These are phyloP conservation scores for Forsythia suspensa DNA, from an alignment of 257 asterid species.

Conservation along the genomic window DNA sequence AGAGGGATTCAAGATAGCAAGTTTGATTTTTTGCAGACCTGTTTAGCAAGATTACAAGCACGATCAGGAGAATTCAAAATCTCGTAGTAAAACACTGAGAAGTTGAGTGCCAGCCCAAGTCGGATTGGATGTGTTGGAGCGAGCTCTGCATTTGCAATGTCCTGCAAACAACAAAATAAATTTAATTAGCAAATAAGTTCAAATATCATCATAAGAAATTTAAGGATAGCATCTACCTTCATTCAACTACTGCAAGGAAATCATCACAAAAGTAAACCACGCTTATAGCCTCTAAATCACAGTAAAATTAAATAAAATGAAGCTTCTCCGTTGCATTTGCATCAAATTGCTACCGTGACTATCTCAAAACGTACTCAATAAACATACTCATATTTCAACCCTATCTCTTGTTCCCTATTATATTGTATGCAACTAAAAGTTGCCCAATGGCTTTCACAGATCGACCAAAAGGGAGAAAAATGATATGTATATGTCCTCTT, in stretches of 20 bases:
- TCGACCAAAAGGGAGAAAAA: background rate
- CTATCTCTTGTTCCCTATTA: background rate
- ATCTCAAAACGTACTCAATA: background rate
- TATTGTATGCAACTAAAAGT: background rate
- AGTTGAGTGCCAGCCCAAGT: constrained; percentile 5
- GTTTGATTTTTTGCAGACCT: background rate
- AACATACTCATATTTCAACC: background rate
- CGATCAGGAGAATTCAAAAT: constrained; percentile 12
- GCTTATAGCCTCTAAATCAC: background rate
- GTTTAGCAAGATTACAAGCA: constrained; percentile 4
- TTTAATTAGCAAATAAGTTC: background rate
- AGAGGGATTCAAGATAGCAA: background rate
- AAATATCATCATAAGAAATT: background rate
- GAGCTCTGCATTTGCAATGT: background rate
- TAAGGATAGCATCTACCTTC: background rate
- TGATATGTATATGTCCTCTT: background rate
- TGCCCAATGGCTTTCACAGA: background rate
- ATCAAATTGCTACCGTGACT: background rate
- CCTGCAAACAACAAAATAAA: background rate
- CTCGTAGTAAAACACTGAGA: constrained; percentile 6
- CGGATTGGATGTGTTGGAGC: constrained; percentile 11
- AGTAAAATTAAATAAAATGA: background rate
- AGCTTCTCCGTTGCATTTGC: background rate
- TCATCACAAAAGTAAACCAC: background rate
- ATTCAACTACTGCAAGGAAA: background rate